These are phyloP conservation scores for Emergomyces africanus DNA, from an alignment of 2,329 filamentous ascomycete genomes.

Conservation along the genomic window DNA sequence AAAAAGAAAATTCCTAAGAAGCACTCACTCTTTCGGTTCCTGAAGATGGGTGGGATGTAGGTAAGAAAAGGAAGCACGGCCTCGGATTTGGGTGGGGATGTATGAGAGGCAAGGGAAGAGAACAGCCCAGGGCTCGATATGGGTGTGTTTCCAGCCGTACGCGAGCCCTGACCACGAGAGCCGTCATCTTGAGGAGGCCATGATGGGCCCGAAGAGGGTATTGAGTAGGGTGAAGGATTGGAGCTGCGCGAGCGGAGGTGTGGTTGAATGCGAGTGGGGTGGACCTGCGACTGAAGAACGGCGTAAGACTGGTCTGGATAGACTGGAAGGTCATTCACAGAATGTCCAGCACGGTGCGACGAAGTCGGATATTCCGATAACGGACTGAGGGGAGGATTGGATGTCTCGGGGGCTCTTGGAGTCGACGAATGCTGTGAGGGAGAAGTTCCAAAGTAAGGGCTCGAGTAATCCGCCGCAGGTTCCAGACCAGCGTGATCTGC, in stretches of 20 bases:
- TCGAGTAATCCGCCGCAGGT: conserved; percentile 17
- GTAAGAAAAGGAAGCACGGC: conserved; percentile 43
- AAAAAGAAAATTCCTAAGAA: neutral
- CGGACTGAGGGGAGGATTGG: conserved; percentile 9
- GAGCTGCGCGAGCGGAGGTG: conserved; percentile 32
- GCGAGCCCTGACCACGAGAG: conserved; percentile 19
- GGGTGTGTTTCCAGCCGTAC: conserved; percentile 36
- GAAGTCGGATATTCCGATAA: conserved; percentile 9
- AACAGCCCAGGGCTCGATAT: conserved; percentile 36
- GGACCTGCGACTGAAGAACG: conserved; percentile 31
- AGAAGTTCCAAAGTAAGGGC: conserved; percentile 2
- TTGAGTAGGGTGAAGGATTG: conserved; percentile 26
- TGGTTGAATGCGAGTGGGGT: conserved; percentile 27
- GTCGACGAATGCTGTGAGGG: conserved; percentile 4
- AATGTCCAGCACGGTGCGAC: conserved; percentile 10
- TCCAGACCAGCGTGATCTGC: conserved; percentile 6
- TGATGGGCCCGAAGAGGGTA: conserved; percentile 15
- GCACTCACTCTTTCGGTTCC: conserved; percentile 59
- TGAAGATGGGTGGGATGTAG: conserved; percentile 60
- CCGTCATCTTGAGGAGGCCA: conserved; percentile 11
- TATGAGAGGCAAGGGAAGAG: conserved; percentile 22
- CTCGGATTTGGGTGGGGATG: conserved; percentile 22
- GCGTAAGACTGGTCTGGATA: conserved; percentile 39
- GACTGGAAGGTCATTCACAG: conserved; percentile 26
- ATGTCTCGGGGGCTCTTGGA: conserved; percentile 4